A percentile compares a stretch with the other conserved stretches of the same genome.
phyloP scores from a whole-genome alignment of 345 rosid genomes.

The Fremontodendron californicum region DNA sequence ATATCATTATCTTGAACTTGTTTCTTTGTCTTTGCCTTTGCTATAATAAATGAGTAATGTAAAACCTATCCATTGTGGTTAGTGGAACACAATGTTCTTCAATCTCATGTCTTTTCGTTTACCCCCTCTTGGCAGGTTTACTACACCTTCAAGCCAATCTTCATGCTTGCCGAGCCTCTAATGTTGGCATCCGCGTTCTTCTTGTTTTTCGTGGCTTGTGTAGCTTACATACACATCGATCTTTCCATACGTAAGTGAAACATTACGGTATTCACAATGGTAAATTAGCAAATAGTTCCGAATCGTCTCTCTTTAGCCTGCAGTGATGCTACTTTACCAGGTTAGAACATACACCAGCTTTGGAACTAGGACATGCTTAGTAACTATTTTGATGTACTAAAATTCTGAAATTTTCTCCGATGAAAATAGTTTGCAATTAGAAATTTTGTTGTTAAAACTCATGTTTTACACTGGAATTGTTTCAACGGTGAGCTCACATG shows the following conservation, averaged over 20 bases:
- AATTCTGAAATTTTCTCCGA: slow-evolving; percentile 2
- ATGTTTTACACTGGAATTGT: neutral
- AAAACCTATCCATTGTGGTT: neutral
- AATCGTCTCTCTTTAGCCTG: neutral
- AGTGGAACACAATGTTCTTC: neutral
- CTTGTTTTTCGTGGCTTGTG: slow-evolving; percentile 66
- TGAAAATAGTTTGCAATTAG: neutral
- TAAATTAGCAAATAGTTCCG: neutral
- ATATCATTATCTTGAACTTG: neutral
- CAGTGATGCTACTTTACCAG: slow-evolving; percentile 12
- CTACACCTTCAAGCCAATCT: slow-evolving; percentile 82
- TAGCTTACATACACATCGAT: slow-evolving; percentile 79
- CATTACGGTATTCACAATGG: neutral
- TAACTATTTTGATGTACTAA: neutral
- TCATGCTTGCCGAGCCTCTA: slow-evolving; percentile 97
- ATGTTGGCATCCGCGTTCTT: slow-evolving; percentile 77
- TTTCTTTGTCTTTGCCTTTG: neutral
- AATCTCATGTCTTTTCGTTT: neutral
- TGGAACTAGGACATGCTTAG: slow-evolving; percentile 5
- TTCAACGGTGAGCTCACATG: neutral
- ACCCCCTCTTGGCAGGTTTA: slow-evolving; percentile 53
- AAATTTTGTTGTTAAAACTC: neutral
- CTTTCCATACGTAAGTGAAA: slow-evolving; percentile 59
- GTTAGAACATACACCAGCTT: neutral
- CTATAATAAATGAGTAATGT: neutral